phyloP scores from a whole-genome alignment of 768 basidiomycete species.

The Podaxis carcinomalis region DNA sequence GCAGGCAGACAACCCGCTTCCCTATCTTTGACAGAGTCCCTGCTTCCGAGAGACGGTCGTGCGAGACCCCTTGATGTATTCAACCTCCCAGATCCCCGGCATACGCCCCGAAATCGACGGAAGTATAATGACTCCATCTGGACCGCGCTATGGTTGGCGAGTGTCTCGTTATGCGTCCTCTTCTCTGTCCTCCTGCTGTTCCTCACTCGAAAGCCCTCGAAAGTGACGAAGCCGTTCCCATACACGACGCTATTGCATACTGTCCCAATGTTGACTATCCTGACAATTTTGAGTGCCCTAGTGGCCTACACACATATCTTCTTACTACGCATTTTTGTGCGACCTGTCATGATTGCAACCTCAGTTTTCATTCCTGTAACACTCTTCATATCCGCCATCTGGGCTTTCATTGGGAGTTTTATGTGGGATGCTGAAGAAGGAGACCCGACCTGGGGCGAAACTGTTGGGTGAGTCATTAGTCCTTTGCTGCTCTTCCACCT shows the following conservation, averaged over 20 bases:
- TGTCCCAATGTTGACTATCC: conserved; percentile 68
- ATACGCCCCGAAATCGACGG: conserved; percentile 56
- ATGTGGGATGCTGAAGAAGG: conserved; percentile 45
- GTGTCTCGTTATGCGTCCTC: conserved; percentile 56
- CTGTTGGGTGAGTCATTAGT: conserved; percentile 55
- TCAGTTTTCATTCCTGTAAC: conserved; percentile 73
- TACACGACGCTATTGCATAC: conserved; percentile 75
- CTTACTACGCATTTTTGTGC: conserved; percentile 75
- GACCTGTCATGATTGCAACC: conserved; percentile 77
- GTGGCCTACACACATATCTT: conserved; percentile 73
- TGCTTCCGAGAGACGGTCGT: conserved; percentile 70
- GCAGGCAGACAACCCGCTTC: conserved; percentile 38
- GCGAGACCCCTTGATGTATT: conserved; percentile 66
- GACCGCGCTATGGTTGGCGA: conserved; percentile 63
- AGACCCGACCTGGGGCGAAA: conserved; percentile 74
- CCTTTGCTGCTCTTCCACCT: neutral
- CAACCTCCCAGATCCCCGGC: conserved; percentile 71
- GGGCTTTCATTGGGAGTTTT: conserved; percentile 82
- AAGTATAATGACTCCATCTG: conserved; percentile 73
- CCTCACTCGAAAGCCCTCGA: conserved; percentile 40
- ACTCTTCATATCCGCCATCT: conserved; percentile 68
- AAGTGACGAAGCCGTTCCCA: conserved; percentile 39
- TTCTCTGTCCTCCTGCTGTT: conserved; percentile 66
- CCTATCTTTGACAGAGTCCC: conserved; percentile 74
- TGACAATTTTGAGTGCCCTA: conserved; percentile 66